Evolutionary conservation across 148 eudicot species (phyloP).

Genomic region (Hydrangea macrophylla): DNA sequence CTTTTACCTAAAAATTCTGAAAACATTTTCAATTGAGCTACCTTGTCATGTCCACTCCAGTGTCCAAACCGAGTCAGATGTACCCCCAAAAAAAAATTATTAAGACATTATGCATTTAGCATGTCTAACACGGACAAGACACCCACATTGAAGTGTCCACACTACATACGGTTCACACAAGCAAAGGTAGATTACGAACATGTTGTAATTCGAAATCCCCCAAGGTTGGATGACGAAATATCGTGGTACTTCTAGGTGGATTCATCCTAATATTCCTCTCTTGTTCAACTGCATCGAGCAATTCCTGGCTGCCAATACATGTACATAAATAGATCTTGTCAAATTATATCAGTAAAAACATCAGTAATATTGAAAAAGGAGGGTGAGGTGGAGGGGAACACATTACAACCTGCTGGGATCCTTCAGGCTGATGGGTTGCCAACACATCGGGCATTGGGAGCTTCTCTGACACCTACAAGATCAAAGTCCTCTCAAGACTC

Average conservation of each 20-base stretch:
- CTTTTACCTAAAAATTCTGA: too few species aligned
- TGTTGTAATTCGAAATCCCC: slow-evolving; percentile 90
- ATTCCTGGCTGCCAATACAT: slow-evolving; percentile 67
- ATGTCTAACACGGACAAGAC: too few species aligned
- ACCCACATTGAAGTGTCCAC: too few species aligned
- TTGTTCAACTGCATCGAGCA: slow-evolving; percentile 80
- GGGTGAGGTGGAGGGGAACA: not conserved
- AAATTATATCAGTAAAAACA: slow-evolving; percentile 2
- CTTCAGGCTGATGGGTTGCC: slow-evolving; percentile 90
- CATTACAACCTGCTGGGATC: slow-evolving; percentile 66
- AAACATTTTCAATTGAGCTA: too few species aligned
- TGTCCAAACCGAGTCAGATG: too few species aligned
- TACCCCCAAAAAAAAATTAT: too few species aligned
- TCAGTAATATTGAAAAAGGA: not conserved
- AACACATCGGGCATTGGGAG: slow-evolving; percentile 98
- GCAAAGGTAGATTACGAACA: slow-evolving; percentile 34
- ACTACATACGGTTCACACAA: not conserved
- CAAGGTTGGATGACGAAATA: slow-evolving; percentile 87
- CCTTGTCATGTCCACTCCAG: too few species aligned
- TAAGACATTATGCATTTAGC: too few species aligned
- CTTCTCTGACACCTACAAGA: slow-evolving; percentile 92
- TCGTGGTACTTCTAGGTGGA: slow-evolving; percentile 69
- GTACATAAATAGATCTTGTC: not conserved
- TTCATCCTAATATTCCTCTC: slow-evolving; percentile 64
- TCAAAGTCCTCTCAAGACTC: slow-evolving; percentile 6